Conservation (phyloP, 768 basidiomycete species). For the Cystobasidium tubakii region DNA sequence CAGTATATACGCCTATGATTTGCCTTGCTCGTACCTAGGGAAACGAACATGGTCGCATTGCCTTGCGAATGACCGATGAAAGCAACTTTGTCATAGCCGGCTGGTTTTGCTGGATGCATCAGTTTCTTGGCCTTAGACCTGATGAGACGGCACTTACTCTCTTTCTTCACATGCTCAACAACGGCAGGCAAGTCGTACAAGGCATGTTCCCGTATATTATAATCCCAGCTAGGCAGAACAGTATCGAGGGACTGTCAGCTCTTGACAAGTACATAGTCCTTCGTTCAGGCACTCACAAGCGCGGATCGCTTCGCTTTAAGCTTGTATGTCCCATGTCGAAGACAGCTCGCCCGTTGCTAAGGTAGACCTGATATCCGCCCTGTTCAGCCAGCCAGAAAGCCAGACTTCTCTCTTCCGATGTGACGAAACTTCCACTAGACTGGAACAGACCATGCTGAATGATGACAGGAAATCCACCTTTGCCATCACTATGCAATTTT, state of each 20-base stretch:
- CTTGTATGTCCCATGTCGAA: constrained; percentile 55
- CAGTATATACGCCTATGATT: background rate
- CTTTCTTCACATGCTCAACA: constrained; percentile 54
- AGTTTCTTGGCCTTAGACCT: too few relatives aligned
- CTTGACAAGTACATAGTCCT: too few relatives aligned
- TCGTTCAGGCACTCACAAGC: constrained; percentile 51
- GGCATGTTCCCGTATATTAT: constrained; percentile 55
- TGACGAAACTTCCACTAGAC: constrained; percentile 54
- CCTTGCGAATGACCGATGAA: constrained; percentile 57
- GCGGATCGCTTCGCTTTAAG: constrained; percentile 51
- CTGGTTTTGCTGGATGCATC: background rate
- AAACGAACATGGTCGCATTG: constrained; percentile 55
- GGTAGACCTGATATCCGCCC: constrained; percentile 52
- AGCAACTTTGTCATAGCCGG: constrained; percentile 48
- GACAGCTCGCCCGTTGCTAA: constrained; percentile 53
- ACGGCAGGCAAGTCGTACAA: constrained; percentile 56
- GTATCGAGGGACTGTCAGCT: too few relatives aligned
- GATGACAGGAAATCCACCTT: constrained; percentile 53
- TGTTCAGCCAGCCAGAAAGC: constrained; percentile 56
- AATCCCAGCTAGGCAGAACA: constrained; percentile 47
- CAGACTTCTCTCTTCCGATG: constrained; percentile 54
- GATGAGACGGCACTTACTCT: constrained; percentile 51
- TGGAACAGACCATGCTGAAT: constrained; percentile 56
- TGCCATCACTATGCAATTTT: constrained; percentile 38
- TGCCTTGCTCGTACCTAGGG: constrained; percentile 47